Conservation (phyloP, 306 rosid genomes). For the Hippophae rhamnoides region DNA sequence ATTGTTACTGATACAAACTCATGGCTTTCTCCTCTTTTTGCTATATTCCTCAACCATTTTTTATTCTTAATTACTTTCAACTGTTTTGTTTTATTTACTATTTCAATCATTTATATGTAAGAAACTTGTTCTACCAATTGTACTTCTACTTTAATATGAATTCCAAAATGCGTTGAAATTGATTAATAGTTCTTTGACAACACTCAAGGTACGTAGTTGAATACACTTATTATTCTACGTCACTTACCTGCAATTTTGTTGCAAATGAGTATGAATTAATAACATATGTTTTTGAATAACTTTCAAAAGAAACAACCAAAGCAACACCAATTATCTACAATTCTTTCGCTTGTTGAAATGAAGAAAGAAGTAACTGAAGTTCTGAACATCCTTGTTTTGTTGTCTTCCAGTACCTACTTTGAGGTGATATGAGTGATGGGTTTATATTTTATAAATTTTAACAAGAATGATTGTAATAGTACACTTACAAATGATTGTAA, state of each 20-base stretch:
- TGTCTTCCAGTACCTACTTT: slow-evolving; percentile 9
- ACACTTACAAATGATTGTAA: too few species aligned
- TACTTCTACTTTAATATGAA: slow-evolving; percentile 9
- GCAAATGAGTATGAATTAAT: background rate
- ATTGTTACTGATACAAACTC: too few species aligned
- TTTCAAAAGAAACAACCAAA: slow-evolving; percentile 62
- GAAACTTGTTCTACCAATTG: too few species aligned
- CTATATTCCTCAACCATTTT: too few species aligned
- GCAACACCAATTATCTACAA: slow-evolving; percentile 40
- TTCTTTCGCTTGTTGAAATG: slow-evolving; percentile 50
- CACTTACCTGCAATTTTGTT: too few species aligned
- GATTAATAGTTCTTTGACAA: slow-evolving; percentile 44
- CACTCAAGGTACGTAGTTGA: too few species aligned
- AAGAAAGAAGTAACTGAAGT: slow-evolving; percentile 50
- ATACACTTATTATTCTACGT: too few species aligned
- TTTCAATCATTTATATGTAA: too few species aligned
- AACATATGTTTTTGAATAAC: background rate
- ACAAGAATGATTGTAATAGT: background rate
- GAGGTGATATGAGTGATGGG: slow-evolving; percentile 42
- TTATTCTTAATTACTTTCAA: too few species aligned
- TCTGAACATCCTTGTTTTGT: slow-evolving; percentile 50
- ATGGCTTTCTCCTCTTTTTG: too few species aligned
- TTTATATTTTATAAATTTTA: slow-evolving; percentile 1
- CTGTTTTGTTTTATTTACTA: too few species aligned
- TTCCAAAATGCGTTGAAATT: slow-evolving; percentile 76